Evolutionary conservation across 805 yeast genomes (phyloP).

Genomic region (Zygoascus flipseniorum): DNA sequence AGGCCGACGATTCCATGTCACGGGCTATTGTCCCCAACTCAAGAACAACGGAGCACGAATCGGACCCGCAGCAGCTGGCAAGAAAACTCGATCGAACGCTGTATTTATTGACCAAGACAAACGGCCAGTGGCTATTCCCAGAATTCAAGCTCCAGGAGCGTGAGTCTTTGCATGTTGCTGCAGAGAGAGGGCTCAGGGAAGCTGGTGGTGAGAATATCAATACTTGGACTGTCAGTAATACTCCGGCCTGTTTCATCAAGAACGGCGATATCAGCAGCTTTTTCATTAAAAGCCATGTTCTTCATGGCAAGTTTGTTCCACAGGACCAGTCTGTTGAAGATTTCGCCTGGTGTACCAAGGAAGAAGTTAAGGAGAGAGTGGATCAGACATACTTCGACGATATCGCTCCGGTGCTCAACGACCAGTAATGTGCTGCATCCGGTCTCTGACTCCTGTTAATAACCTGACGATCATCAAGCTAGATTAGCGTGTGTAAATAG

Average conservation of each 20-base stretch:
- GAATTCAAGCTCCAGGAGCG: slow-evolving; percentile 41
- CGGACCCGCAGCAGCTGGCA: slow-evolving; percentile 51
- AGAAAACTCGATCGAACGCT: slow-evolving; percentile 73
- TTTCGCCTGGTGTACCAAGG: slow-evolving; percentile 77
- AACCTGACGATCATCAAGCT: background rate
- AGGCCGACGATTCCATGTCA: slow-evolving; percentile 40
- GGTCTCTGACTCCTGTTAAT: background rate
- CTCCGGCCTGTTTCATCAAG: slow-evolving; percentile 58
- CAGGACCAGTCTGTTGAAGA: slow-evolving; percentile 33
- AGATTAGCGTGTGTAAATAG: background rate
- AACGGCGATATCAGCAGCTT: slow-evolving; percentile 42
- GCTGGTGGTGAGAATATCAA: slow-evolving; percentile 72
- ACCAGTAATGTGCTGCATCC: background rate
- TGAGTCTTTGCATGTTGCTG: slow-evolving; percentile 57
- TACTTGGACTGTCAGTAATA: slow-evolving; percentile 85
- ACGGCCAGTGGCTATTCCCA: slow-evolving; percentile 67
- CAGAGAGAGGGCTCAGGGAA: slow-evolving; percentile 61
- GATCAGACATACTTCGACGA: slow-evolving; percentile 46
- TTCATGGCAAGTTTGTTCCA: slow-evolving; percentile 67
- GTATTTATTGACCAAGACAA: slow-evolving; percentile 55
- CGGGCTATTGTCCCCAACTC: slow-evolving; percentile 64
- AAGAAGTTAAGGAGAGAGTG: slow-evolving; percentile 56
- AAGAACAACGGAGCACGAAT: slow-evolving; percentile 72
- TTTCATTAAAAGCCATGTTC: slow-evolving; percentile 75
- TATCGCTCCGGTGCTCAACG: slow-evolving; percentile 28